phyloP scores from a whole-genome alignment of 768 basidiomycete genomes.

The Boletus huronensis region DNA sequence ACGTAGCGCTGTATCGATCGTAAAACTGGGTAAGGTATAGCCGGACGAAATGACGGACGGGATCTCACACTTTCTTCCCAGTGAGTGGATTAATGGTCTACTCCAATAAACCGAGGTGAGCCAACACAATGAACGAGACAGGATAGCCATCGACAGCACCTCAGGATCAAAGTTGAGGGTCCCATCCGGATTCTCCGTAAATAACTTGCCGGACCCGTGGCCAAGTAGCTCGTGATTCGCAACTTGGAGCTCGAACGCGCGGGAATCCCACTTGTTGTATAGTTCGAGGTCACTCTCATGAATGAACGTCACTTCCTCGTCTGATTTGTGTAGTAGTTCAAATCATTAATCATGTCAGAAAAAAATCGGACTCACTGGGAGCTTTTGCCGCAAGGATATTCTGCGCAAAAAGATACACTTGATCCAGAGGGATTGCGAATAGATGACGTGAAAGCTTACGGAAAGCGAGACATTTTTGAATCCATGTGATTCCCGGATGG shows the following conservation, averaged over 20 bases:
- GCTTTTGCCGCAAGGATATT: constrained; percentile 88
- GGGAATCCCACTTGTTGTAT: constrained; percentile 74
- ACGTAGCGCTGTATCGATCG: constrained; percentile 51
- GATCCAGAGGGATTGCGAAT: neutral
- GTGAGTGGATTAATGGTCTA: constrained; percentile 82
- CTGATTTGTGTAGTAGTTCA: constrained; percentile 31
- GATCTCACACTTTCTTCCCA: constrained; percentile 62
- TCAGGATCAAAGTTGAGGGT: constrained; percentile 78
- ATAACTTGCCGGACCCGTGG: constrained; percentile 81
- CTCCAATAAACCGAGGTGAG: neutral
- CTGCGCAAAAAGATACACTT: constrained; percentile 30
- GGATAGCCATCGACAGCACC: constrained; percentile 37
- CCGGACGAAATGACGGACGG: neutral
- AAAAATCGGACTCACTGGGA: constrained; percentile 48
- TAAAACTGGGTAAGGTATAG: neutral
- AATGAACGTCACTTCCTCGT: constrained; percentile 78
- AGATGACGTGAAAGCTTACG: constrained; percentile 38
- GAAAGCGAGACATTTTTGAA: constrained; percentile 90
- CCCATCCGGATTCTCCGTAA: constrained; percentile 73
- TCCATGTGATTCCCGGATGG: constrained; percentile 74
- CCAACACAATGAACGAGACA: neutral
- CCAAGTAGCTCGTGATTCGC: constrained; percentile 89
- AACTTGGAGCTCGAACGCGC: constrained; percentile 83
- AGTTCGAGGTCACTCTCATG: constrained; percentile 72
- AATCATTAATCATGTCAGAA: neutral